Percentiles rank a stretch among this genome's conserved stretches.
phyloP scores from a whole-genome alignment of 2,329 filamentous ascomycete species.

The Xylaria sp. region DNA sequence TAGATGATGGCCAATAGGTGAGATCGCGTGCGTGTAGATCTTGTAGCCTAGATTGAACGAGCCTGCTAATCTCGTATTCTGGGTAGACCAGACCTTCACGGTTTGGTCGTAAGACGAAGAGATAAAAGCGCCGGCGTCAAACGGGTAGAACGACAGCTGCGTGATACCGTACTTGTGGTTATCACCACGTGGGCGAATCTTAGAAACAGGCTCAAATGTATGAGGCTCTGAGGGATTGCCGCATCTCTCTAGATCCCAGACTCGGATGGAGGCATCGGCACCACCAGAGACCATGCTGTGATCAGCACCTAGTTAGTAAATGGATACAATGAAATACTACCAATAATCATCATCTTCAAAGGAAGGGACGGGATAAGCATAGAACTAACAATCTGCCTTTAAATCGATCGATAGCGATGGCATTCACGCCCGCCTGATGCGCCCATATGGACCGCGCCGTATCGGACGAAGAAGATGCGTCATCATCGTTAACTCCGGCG shows the following conservation, averaged over 20 bases:
- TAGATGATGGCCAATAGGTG: conserved; percentile 64
- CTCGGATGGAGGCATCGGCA: conserved; percentile 73
- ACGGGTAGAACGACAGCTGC: conserved; percentile 71
- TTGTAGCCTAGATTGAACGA: conserved; percentile 64
- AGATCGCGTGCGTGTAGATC: conserved; percentile 73
- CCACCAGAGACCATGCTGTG: conserved; percentile 74
- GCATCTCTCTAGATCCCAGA: conserved; percentile 77
- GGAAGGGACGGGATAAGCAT: neutral
- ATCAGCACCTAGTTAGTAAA: conserved; percentile 17
- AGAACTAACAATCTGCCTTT: conserved; percentile 63
- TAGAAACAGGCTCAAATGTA: conserved; percentile 50
- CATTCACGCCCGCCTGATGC: conserved; percentile 73
- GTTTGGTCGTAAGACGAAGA: conserved; percentile 74
- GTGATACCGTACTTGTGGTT: conserved; percentile 68
- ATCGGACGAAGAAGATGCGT: conserved; percentile 27
- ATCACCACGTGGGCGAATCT: conserved; percentile 41
- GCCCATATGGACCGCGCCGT: conserved; percentile 48
- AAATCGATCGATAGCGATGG: conserved; percentile 74
- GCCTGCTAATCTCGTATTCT: conserved; percentile 54
- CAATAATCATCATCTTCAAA: neutral
- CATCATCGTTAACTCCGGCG: conserved; percentile 26
- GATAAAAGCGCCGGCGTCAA: conserved; percentile 69
- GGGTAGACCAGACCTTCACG: conserved; percentile 68
- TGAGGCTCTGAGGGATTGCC: conserved; percentile 40
- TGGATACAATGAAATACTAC: neutral